phyloP scores from a whole-genome alignment of 2,329 filamentous ascomycete species.

The Byssochlamys sp. region DNA sequence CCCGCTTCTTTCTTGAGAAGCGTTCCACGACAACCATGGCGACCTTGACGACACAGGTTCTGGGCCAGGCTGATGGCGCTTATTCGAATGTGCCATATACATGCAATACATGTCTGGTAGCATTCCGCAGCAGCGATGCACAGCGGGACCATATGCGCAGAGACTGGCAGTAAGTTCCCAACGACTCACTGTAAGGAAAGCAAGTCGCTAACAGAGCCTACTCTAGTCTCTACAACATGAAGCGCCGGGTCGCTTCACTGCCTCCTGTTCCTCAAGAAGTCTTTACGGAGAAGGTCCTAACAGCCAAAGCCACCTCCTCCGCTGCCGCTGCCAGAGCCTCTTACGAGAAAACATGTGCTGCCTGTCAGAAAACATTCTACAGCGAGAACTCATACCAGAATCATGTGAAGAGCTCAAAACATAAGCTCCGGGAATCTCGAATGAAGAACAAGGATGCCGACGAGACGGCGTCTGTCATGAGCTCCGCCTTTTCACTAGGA shows the following conservation, averaged over 20 bases:
- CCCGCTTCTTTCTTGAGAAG: constrained; percentile 15
- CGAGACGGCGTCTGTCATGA: constrained; percentile 72
- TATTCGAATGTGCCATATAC: constrained; percentile 72
- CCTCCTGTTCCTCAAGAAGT: constrained; percentile 84
- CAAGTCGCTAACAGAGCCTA: constrained; percentile 3
- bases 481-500: constrained; percentile 82
- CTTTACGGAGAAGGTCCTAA: constrained; percentile 90
- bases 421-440: constrained; percentile 58
- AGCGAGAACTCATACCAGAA: constrained; percentile 94
- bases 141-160: constrained; percentile 95
- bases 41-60: constrained; percentile 13
- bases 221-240: constrained; percentile 80
- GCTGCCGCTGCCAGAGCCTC: constrained; percentile 80
- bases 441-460: constrained; percentile 43
- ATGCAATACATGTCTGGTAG: constrained; percentile 96
- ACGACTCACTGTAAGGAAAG: background rate
- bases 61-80: constrained; percentile 11
- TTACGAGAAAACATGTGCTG: constrained; percentile 72
- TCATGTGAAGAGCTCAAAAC: constrained; percentile 82
- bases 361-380: constrained; percentile 86
- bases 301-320: constrained; percentile 72
- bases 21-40: constrained; percentile 17
- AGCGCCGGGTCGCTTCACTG: constrained; percentile 80
- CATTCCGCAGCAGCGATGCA: constrained; percentile 84
- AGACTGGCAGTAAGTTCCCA: constrained; percentile 80